Base-by-base conservation (phyloP, 2,329 filamentous ascomycete genomes). In the Stylonectria norvegica region DNA sequence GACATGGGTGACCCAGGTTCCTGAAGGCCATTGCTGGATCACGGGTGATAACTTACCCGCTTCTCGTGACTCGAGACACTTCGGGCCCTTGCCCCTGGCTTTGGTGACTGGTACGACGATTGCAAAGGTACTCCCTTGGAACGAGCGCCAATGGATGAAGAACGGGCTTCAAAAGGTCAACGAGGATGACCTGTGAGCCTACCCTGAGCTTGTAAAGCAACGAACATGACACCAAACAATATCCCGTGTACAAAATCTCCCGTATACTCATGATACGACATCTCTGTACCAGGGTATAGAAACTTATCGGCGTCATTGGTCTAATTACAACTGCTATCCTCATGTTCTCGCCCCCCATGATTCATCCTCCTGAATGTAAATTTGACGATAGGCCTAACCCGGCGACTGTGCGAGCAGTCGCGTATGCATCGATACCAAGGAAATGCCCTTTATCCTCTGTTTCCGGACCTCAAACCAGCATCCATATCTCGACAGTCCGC, bases 1-100 rank as follows among this genome's bases (percentile, higher is more conserved):
- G n/a, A n/a, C n/a, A n/a, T n/a, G n/a, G n/a, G n/a, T n/a, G n/a
- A 3, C 40, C n/a, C 57, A 94, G 86, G 81, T 98, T 12, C 93
- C 93, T 0, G 73, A 86, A 58, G 93, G 93, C 2, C 93, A 98
- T 70, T 94, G 89, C 57, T 97, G 89, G 80, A 71, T 96, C 5
- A 79, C 82, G 3, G 93, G 93, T 3, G 93, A 98, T 64, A 97
- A 97, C 63, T 60, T 95, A 46, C 74, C 80, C 3, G 85, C 79
- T 56, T 96, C 89, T 17, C 73, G 88, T 49, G 93, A 98, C 69
- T 96, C 89, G 30, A 81, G 93, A 47, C 72, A 82, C 28, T 95
- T 85, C 67, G 93, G 93, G 0, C 89, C 93, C 0, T 62, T 98
- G 19, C 93, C 93, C 1, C 69, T 98, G 58, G 91, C 80, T 2